These are phyloP conservation scores for Pseudozyma tsukubaensis DNA, from an alignment of 1,284 basidiomycete species.

Conservation along the genomic window DNA sequence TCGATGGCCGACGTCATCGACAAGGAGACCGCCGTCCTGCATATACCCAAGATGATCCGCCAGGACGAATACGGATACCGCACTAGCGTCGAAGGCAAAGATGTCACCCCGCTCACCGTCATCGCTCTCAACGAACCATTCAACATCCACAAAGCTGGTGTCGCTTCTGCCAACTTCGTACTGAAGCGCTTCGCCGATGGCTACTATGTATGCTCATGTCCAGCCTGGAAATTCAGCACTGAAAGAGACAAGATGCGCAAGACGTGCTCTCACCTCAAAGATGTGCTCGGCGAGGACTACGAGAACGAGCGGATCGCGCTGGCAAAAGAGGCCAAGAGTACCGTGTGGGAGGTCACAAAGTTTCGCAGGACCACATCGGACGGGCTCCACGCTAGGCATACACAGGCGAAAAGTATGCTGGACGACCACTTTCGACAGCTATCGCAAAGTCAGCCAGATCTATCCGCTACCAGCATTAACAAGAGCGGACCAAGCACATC, in stretches of 20 bases:
- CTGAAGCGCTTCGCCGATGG: slow-evolving; percentile 39
- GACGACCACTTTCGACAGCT: slow-evolving; percentile 36
- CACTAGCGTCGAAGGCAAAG: slow-evolving; percentile 37
- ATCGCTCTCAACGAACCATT: slow-evolving; percentile 27
- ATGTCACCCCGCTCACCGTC: slow-evolving; percentile 27
- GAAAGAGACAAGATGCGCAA: slow-evolving; percentile 73
- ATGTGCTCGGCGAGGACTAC: slow-evolving; percentile 75
- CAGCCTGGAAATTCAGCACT: slow-evolving; percentile 71
- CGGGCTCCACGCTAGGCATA: slow-evolving; percentile 32
- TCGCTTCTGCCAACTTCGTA: slow-evolving; percentile 8
- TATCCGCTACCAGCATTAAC: background rate
- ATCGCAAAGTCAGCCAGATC: slow-evolving; percentile 33
- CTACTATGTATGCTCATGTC: slow-evolving; percentile 72
- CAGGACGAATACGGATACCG: slow-evolving; percentile 48
- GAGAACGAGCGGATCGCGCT: slow-evolving; percentile 67
- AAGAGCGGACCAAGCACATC: no score
- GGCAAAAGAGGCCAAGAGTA: slow-evolving; percentile 32
- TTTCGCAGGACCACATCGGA: slow-evolving; percentile 31
- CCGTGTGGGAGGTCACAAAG: slow-evolving; percentile 35
- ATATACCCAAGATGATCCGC: slow-evolving; percentile 46
- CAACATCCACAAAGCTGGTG: slow-evolving; percentile 17
- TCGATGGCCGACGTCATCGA: slow-evolving; percentile 48
- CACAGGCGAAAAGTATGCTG: slow-evolving; percentile 37
- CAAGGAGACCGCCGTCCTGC: slow-evolving; percentile 32
- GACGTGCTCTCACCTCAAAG: slow-evolving; percentile 75